These are phyloP conservation scores for Heracleum sosnowskyi DNA, from an alignment of 129 eudicot species.

Conservation along the genomic window DNA sequence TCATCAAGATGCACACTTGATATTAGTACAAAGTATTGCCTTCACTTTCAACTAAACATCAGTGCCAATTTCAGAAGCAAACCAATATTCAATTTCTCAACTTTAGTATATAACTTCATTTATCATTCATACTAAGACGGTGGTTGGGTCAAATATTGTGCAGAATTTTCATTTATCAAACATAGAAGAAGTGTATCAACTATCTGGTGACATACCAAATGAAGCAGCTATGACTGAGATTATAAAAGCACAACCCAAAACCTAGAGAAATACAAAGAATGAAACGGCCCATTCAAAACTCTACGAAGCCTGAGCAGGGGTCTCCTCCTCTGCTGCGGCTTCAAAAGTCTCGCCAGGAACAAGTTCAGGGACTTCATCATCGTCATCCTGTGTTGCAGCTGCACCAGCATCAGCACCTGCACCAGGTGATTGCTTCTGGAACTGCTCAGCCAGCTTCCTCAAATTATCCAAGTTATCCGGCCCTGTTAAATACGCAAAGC, in stretches of 20 bases:
- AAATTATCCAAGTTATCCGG: not conserved
- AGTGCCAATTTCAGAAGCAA: not conserved
- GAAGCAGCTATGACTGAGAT: not conserved
- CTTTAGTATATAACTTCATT: not conserved
- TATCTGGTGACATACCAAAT: not conserved
- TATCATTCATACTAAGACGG: not conserved
- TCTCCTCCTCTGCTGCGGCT: conserved; percentile 5
- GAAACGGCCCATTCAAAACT: not conserved
- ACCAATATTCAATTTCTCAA: not conserved
- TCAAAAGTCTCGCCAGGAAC: not conserved
- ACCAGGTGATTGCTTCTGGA: not conserved
- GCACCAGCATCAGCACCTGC: conserved; percentile 1
- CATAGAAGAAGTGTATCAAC: not conserved
- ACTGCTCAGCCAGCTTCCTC: conserved; percentile 6
- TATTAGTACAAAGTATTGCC: not conserved
- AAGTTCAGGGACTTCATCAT: conserved; percentile 6
- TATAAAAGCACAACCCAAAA: not conserved
- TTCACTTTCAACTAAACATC: not conserved
- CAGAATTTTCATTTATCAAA: not conserved
- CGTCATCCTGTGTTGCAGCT: conserved; percentile 2
- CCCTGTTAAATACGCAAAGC: not conserved
- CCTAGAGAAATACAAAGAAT: not conserved
- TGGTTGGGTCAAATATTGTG: not conserved
- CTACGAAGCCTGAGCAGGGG: not conserved
- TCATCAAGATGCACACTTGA: not conserved